Evolutionary conservation across 2,329 filamentous ascomycete species (phyloP).

Genomic region (Ophioceras dolichostomum): DNA sequence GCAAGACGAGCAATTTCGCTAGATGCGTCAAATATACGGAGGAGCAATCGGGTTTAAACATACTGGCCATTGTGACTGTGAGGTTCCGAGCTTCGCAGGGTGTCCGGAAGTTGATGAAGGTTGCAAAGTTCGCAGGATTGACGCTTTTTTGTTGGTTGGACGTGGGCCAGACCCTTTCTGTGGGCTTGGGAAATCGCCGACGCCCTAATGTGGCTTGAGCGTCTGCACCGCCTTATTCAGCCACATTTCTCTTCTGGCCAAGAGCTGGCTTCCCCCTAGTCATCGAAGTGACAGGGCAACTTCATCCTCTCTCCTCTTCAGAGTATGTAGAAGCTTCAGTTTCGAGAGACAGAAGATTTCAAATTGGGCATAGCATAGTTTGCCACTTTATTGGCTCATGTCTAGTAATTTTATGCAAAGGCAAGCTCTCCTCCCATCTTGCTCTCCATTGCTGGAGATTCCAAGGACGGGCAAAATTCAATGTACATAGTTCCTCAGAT

Average conservation of each 20-base stretch:
- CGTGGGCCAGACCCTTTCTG: background rate
- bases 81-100: slow-evolving; percentile 14
- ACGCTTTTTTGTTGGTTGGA: background rate
- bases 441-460: too few relatives aligned
- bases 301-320: too few relatives aligned
- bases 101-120: background rate
- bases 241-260: background rate
- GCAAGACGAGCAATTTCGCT: background rate
- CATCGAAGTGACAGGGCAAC: too few relatives aligned
- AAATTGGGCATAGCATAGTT: too few relatives aligned
- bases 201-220: background rate
- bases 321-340: too few relatives aligned
- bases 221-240: background rate
- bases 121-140: background rate
- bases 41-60: slow-evolving; percentile 20
- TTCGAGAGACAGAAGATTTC: too few relatives aligned
- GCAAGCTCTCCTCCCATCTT: too few relatives aligned
- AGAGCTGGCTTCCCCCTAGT: too few relatives aligned
- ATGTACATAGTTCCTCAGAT: too few relatives aligned
- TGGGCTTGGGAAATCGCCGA: background rate
- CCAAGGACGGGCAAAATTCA: too few relatives aligned
- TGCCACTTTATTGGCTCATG: too few relatives aligned
- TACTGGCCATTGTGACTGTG: slow-evolving; percentile 58
- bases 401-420: too few relatives aligned
- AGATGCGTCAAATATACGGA: background rate